A percentile compares a stretch with the other conserved stretches of the same genome.
Evolutionary conservation across 345 rosid species (phyloP).

Genomic region (thale cress (Arabidopsis thaliana)): TAIR10.1 NC_003070.9:20071001-20071500

Average conservation of each 20-base stretch:
- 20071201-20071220: neutral
- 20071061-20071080: conserved; percentile 34
- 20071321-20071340: neutral
- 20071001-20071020: conserved; percentile 32
- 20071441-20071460: conserved; percentile 20
- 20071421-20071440: conserved; percentile 29
- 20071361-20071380: conserved; percentile 34
- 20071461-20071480: conserved; percentile 71
- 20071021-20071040: conserved; percentile 22
- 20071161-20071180: neutral
- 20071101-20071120: conserved; percentile 15
- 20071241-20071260: neutral
- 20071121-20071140: neutral
- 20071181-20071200: neutral
- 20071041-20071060: conserved; percentile 36
- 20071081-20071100: conserved; percentile 46
- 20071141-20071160: conserved; percentile 11
- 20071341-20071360: conserved; percentile 37
- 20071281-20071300: conserved; percentile 15
- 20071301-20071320: conserved; percentile 16
- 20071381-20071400: conserved; percentile 15
- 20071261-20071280: neutral
- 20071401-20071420: conserved; percentile 28
- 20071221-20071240: neutral
- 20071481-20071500: conserved; percentile 84